Conservation (phyloP, 305 asterid species). For the Nicotiana rustica region DNA sequence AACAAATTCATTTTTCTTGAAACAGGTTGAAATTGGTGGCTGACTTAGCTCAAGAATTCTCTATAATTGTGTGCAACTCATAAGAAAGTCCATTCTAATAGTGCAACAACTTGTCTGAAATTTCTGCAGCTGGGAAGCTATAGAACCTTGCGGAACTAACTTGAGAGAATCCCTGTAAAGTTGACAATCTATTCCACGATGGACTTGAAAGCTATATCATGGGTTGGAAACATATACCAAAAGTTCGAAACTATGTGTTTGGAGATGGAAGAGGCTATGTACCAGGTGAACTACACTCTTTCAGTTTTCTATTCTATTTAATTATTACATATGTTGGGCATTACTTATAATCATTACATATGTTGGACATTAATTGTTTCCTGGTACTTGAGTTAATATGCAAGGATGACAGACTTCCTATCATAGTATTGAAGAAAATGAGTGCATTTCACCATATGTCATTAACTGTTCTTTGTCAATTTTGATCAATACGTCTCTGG, state of each 20-base stretch:
- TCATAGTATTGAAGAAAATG: neutral
- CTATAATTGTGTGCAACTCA: neutral
- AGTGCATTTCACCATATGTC: no score
- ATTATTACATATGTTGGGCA: neutral
- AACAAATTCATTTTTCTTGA: neutral
- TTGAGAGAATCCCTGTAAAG: constrained; percentile 32
- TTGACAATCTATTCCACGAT: constrained; percentile 44
- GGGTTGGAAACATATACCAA: constrained; percentile 81
- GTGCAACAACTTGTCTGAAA: constrained; percentile 16
- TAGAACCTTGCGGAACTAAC: constrained; percentile 30
- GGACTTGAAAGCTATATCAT: constrained; percentile 75
- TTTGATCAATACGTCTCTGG: no score
- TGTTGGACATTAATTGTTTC: neutral
- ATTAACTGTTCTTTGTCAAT: neutral
- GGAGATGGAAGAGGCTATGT: constrained; percentile 85
- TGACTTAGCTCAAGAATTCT: neutral
- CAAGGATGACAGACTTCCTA: neutral
- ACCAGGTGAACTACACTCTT: constrained; percentile 58
- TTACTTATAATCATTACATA: neutral
- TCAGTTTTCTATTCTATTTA: neutral
- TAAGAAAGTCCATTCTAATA: neutral
- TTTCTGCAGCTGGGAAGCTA: constrained; percentile 43
- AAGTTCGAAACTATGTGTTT: constrained; percentile 83
- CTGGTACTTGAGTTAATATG: constrained; percentile 7
- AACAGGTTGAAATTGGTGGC: constrained; percentile 6